A percentile compares a stretch with the other conserved stretches of the same genome.
Conservation (phyloP, 176 grass and related monocot species). For the Tillandsia fasciculata region DNA sequence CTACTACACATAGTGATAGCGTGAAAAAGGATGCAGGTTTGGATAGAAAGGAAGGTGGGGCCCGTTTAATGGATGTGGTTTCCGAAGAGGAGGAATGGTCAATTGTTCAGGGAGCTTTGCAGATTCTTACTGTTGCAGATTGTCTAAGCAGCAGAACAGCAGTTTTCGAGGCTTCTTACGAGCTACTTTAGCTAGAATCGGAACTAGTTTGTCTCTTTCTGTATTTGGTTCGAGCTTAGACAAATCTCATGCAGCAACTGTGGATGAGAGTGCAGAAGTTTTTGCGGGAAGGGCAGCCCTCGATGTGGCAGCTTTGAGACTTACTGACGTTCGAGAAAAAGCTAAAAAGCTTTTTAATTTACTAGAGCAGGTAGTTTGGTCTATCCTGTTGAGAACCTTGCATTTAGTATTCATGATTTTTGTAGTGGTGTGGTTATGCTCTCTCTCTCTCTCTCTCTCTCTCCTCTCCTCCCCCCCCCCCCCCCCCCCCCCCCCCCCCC, state of each 20-base stretch:
- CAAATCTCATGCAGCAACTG: conserved; percentile 29
- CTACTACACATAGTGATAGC: conserved; percentile 37
- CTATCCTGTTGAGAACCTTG: conserved; percentile 10
- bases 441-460: too few relatives aligned
- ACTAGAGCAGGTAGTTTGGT: conserved; percentile 66
- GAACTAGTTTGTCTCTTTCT: conserved; percentile 73
- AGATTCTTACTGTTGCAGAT: conserved; percentile 96
- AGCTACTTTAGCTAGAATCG: conserved; percentile 86
- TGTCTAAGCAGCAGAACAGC: conserved; percentile 80
- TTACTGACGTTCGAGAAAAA: conserved; percentile 85
- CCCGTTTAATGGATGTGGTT: conserved; percentile 46
- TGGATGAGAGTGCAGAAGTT: conserved; percentile 38
- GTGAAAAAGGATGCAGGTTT: conserved; percentile 40
- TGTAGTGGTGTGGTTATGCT: too few relatives aligned
- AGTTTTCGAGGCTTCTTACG: conserved; percentile 98
- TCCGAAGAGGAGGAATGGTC: conserved; percentile 99
- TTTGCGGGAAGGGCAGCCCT: conserved; percentile 49
- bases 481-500: too few relatives aligned
- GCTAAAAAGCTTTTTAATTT: conserved; percentile 77
- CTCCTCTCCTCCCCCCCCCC: rapidly evolving
- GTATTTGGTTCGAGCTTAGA: conserved; percentile 41
- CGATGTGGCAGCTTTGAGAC: conserved; percentile 74
- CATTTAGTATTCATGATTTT: not conserved
- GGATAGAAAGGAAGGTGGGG: conserved; percentile 46
- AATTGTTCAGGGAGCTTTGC: conserved; percentile 92